phyloP scores from a whole-genome alignment of 495 filamentous ascomycete genomes.

The Aspergillus indologenus region DNA sequence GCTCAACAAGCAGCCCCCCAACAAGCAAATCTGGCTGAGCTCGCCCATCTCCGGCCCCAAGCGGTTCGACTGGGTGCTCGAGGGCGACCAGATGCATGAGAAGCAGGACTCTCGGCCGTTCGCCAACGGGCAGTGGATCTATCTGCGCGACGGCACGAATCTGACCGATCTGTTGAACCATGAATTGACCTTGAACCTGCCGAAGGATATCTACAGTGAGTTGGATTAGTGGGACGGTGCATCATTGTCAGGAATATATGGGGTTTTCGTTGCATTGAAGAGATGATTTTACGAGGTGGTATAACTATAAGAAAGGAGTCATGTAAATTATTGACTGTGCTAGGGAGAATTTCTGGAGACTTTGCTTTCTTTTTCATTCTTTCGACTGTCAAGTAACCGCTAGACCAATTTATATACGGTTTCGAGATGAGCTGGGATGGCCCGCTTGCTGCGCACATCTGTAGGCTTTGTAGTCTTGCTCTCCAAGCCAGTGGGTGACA shows the following conservation, averaged over 20 bases:
- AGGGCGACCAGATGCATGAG: conserved; percentile 65
- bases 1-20: conserved; percentile 96
- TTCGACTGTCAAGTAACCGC: background rate
- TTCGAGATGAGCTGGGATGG: background rate
- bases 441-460: background rate
- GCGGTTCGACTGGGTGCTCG: conserved; percentile 79
- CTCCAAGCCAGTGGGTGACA: background rate
- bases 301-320: background rate
- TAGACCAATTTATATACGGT: background rate
- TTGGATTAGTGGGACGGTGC: conserved; percentile 6
- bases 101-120: conserved; percentile 65
- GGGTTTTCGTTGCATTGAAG: background rate
- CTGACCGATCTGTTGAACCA: conserved; percentile 65
- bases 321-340: background rate
- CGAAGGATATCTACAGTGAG: conserved; percentile 41
- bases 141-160: conserved; percentile 73
- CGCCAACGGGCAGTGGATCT: conserved; percentile 69
- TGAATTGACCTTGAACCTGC: conserved; percentile 55
- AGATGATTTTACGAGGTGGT: background rate
- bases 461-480: background rate
- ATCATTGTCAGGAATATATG: background rate
- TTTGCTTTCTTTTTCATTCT: background rate
- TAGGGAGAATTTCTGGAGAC: background rate
- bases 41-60: conserved; percentile 92
- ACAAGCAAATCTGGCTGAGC: conserved; percentile 96